Percentiles rank a stretch among this genome's conserved stretches.
Evolutionary conservation across 352 stramenopile genomes (phyloP).

Genomic region (Globisporangium orthogonon): DNA sequence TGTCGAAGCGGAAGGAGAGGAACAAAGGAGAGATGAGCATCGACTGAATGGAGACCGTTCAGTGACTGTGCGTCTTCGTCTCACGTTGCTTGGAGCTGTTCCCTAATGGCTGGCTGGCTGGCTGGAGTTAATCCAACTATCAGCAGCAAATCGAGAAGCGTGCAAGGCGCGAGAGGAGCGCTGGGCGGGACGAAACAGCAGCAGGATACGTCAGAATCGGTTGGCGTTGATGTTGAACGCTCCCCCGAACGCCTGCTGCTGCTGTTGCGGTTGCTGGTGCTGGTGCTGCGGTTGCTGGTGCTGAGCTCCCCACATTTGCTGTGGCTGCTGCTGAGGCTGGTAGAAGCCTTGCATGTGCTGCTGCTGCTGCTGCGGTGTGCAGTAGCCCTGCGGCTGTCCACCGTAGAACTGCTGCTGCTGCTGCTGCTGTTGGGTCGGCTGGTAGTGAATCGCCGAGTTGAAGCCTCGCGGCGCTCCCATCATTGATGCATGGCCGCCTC

Average conservation of each 20-base stretch:
- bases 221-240: slow-evolving; percentile 6
- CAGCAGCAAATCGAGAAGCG: too few species aligned
- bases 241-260: slow-evolving; percentile 4
- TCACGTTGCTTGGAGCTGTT: background rate
- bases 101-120: too few species aligned
- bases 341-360: slow-evolving; percentile 18
- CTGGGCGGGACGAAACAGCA: background rate
- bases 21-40: background rate
- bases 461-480: slow-evolving; percentile 15
- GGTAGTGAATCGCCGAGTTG: slow-evolving; percentile 6
- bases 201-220: slow-evolving; percentile 5
- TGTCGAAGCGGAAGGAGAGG: background rate
- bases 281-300: slow-evolving; percentile 19
- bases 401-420: slow-evolving; percentile 17
- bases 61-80: background rate
- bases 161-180: too few species aligned
- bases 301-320: slow-evolving; percentile 26
- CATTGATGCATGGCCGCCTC: background rate
- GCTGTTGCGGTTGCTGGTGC: slow-evolving; percentile 7
- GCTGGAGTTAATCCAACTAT: too few species aligned
- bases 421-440: slow-evolving; percentile 3
- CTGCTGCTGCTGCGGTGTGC: slow-evolving; percentile 14
- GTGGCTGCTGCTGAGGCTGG: slow-evolving; percentile 18
- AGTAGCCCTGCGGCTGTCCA: slow-evolving; percentile 14
- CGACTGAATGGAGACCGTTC: background rate